phyloP scores from a whole-genome alignment of 441 rosid species.

The Gossypium gossypioides region DNA sequence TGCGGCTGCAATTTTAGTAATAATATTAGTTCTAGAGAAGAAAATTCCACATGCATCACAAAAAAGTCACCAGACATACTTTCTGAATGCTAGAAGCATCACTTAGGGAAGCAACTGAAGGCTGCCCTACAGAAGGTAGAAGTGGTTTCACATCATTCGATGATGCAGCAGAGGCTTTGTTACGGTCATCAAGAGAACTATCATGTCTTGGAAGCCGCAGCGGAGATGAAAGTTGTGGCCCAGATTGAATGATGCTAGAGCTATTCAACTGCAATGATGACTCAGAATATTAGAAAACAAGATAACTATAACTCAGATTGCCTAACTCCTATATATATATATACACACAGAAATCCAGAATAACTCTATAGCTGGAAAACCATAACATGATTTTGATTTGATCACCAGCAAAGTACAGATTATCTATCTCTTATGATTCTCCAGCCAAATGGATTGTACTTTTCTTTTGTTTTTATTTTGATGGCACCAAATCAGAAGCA shows the following conservation, averaged over 20 bases:
- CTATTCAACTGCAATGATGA: constrained; percentile 37
- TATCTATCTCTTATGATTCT: not conserved
- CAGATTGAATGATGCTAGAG: constrained; percentile 31
- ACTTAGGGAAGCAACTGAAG: constrained; percentile 31
- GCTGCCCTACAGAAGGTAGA: constrained; percentile 32
- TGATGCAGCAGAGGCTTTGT: constrained; percentile 29
- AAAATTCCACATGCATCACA: not conserved
- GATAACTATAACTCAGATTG: not conserved
- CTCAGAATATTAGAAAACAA: not conserved
- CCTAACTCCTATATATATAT: not conserved
- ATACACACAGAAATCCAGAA: not conserved
- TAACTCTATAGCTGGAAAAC: not conserved
- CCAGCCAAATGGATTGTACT: not conserved
- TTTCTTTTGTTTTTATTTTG: not conserved
- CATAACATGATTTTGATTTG: not conserved
- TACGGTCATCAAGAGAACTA: constrained; percentile 47
- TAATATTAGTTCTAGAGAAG: not conserved
- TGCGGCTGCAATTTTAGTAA: constrained; percentile 26
- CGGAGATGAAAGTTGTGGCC: constrained; percentile 42
- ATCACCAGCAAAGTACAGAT: not conserved
- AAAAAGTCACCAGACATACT: constrained; percentile 32
- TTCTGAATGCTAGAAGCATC: constrained; percentile 52
- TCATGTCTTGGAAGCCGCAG: constrained; percentile 55
- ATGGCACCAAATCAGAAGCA: not conserved
- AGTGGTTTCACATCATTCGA: constrained; percentile 45